These are phyloP conservation scores for Cryptosporidium sp. DNA, from an alignment of 169 alveolate genomes.

Conservation along the genomic window DNA sequence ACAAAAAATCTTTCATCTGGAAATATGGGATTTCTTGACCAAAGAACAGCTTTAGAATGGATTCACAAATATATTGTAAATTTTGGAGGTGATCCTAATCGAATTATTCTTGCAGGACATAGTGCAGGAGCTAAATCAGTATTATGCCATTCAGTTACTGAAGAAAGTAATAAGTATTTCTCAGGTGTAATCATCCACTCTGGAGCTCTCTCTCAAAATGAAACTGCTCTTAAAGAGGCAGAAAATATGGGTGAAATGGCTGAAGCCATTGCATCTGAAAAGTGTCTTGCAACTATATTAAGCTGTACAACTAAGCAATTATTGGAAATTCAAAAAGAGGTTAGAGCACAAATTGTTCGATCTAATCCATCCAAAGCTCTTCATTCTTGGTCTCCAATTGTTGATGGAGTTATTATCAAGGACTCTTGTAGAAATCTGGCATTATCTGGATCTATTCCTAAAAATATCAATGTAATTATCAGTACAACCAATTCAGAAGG, in stretches of 20 bases:
- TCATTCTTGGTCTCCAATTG: constrained; percentile 74
- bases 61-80: constrained; percentile 77
- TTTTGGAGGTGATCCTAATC: constrained; percentile 82
- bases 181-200: constrained; percentile 62
- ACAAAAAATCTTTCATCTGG: constrained; percentile 54
- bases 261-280: constrained; percentile 45
- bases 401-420: constrained; percentile 49
- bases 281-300: constrained; percentile 56
- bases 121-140: constrained; percentile 80
- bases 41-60: constrained; percentile 81
- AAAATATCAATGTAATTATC: constrained; percentile 34
- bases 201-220: constrained; percentile 71
- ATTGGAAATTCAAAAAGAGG: constrained; percentile 59
- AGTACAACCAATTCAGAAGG: constrained; percentile 70
- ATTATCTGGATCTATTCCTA: constrained; percentile 44
- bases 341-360: constrained; percentile 44
- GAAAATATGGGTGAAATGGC: constrained; percentile 66
- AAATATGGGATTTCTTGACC: constrained; percentile 82
- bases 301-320: constrained; percentile 70
- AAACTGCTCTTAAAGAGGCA: constrained; percentile 59
- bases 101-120: constrained; percentile 79
- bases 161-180: constrained; percentile 54
- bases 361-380: constrained; percentile 55
- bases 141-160: constrained; percentile 63
- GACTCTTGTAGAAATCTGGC: constrained; percentile 63